phyloP scores from a whole-genome alignment of 2,329 filamentous ascomycete genomes.

The Fusarium chlamydosporum region DNA sequence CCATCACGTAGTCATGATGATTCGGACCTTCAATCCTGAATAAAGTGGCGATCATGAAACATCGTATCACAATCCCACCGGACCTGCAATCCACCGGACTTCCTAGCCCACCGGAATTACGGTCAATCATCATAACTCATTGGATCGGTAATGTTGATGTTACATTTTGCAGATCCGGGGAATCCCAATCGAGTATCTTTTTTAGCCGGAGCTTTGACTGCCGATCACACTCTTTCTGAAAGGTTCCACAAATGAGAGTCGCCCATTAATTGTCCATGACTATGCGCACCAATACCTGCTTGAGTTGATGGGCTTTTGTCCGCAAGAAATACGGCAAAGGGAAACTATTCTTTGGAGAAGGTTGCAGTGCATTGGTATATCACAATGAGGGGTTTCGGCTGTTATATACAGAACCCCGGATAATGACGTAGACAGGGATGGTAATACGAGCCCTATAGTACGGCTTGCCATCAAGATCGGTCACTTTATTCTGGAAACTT shows the following conservation, averaged over 20 bases:
- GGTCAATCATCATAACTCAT: background rate
- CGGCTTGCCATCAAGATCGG: no score
- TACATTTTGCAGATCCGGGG: slow-evolving; percentile 36
- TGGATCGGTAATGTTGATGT: slow-evolving; percentile 32
- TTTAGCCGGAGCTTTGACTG: slow-evolving; percentile 16
- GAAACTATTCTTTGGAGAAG: background rate
- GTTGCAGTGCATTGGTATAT: background rate
- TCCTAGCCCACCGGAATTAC: background rate
- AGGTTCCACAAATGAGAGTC: slow-evolving; percentile 33
- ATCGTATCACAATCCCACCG: slow-evolving; percentile 4
- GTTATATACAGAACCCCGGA: background rate
- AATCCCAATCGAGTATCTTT: background rate
- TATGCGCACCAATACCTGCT: slow-evolving; percentile 33
- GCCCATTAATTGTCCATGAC: background rate
- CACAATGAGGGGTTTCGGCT: background rate
- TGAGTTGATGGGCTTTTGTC: background rate
- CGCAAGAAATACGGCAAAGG: background rate
- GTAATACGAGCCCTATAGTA: background rate
- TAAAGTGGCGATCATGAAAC: slow-evolving; percentile 1
- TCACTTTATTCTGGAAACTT: background rate
- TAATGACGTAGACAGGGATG: background rate
- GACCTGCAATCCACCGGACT: background rate
- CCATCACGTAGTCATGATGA: no score
- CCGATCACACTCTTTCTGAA: background rate
- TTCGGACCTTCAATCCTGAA: no score